These are phyloP conservation scores for Vaccinium darrowii DNA, from an alignment of 148 eudicot species.

Conservation along the genomic window DNA sequence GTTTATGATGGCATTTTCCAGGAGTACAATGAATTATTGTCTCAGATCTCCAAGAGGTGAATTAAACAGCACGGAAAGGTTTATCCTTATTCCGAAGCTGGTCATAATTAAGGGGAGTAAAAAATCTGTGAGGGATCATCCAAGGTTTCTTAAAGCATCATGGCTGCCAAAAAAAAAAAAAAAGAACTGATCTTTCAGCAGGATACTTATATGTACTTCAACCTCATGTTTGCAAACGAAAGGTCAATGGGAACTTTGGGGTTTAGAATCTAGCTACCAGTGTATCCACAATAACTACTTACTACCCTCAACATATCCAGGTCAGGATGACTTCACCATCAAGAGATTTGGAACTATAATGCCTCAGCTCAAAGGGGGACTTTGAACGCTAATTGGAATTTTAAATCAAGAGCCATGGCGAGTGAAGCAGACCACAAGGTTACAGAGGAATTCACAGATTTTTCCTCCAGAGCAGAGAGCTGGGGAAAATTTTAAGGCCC, in stretches of 20 bases:
- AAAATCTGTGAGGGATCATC: background rate
- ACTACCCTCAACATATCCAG: background rate
- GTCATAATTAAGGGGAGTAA: background rate
- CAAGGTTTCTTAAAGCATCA: slow-evolving; percentile 3
- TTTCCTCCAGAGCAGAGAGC: slow-evolving; percentile 12
- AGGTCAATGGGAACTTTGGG: background rate
- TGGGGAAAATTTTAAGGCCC: background rate
- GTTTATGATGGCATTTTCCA: background rate
- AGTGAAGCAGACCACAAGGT: slow-evolving; percentile 7
- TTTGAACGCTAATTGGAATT: background rate
- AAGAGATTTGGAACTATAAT: background rate
- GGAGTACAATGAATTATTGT: background rate
- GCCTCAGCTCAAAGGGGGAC: background rate
- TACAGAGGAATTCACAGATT: background rate
- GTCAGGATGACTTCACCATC: background rate
- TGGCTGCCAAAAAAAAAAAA: background rate
- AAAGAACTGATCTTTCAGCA: background rate
- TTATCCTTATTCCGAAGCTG: background rate
- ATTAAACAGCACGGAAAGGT: background rate
- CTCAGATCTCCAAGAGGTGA: background rate
- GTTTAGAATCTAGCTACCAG: background rate
- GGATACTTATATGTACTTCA: background rate
- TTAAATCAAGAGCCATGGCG: slow-evolving; percentile 2
- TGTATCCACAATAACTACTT: background rate
- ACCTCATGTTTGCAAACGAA: background rate